Conservation (phyloP, 2,329 filamentous ascomycete species). For the Alternaria brassicicola region DNA sequence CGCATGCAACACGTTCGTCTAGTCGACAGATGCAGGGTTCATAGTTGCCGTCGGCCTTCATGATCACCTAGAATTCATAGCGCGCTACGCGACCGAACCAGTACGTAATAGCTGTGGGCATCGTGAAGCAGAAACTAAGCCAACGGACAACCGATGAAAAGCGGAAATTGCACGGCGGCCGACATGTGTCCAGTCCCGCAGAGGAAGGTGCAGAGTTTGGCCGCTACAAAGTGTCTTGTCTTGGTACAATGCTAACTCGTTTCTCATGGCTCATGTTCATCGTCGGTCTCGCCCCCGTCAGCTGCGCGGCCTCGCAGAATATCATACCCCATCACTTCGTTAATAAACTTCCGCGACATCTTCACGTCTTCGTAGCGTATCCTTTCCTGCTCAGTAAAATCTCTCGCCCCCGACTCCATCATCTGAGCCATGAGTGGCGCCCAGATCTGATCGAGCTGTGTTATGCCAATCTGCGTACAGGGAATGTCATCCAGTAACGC, state of each 20-base stretch:
- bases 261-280: conserved; percentile 24
- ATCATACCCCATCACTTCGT: conserved; percentile 47
- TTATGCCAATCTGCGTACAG: conserved; percentile 45
- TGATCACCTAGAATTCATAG: conserved; percentile 16
- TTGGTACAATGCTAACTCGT: conserved; percentile 2
- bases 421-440: conserved; percentile 39
- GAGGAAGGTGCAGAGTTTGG: conserved; percentile 5
- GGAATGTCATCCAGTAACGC: conserved; percentile 45
- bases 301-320: conserved; percentile 38
- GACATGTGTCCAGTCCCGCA: conserved; percentile 11
- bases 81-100: conserved; percentile 19
- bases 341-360: conserved; percentile 41
- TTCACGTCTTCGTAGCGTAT: conserved; percentile 36
- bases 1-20: conserved; percentile 8
- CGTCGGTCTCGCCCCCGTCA: conserved; percentile 34
- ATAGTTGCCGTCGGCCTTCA: conserved; percentile 24
- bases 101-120: conserved; percentile 32
- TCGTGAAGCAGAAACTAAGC: conserved; percentile 23
- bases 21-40: conserved; percentile 9
- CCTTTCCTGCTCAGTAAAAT: conserved; percentile 40
- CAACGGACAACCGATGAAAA: conserved; percentile 21
- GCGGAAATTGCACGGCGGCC: conserved; percentile 20
- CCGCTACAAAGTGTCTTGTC: conserved; percentile 2
- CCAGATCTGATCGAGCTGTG: conserved; percentile 47
- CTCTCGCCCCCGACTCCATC: conserved; percentile 38